Percentiles rank a stretch among this genome's conserved stretches.
phyloP scores from a whole-genome alignment of 345 rosid genomes.

The Trapa bicornis region DNA sequence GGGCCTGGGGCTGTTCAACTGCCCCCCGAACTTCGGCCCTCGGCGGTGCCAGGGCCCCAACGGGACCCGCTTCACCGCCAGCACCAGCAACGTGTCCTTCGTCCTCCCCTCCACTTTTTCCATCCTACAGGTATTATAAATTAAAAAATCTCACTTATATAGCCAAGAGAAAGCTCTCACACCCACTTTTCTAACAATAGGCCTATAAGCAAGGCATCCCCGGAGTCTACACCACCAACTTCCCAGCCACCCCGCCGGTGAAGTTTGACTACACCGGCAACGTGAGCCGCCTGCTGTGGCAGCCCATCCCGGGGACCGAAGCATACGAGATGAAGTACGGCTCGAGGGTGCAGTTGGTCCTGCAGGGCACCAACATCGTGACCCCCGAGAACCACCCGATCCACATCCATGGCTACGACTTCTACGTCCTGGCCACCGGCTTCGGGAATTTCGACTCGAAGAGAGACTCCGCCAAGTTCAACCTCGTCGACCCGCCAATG shows the following conservation, averaged over 20 bases:
- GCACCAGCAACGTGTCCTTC: conserved; percentile 80
- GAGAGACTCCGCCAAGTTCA: conserved; percentile 56
- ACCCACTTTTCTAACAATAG: neutral
- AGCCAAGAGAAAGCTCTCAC: no score
- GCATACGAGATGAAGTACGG: conserved; percentile 61
- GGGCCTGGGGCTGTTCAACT: conserved; percentile 62
- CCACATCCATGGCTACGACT: conserved; percentile 92
- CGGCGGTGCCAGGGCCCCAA: conserved; percentile 71
- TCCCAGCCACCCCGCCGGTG: conserved; percentile 56
- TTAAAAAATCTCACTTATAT: no score
- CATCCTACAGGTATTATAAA: conserved; percentile 27
- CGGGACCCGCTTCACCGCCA: conserved; percentile 76
- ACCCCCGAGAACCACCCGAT: conserved; percentile 86
- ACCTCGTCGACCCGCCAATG: conserved; percentile 79
- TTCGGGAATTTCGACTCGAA: conserved; percentile 78
- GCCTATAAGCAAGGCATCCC: conserved; percentile 54
- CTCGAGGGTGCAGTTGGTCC: conserved; percentile 61
- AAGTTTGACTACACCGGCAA: conserved; percentile 75
- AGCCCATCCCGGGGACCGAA: conserved; percentile 57
- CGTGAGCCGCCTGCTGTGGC: conserved; percentile 54
- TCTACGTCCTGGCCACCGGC: conserved; percentile 69
- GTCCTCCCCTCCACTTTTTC: conserved; percentile 56
- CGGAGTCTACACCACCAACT: conserved; percentile 75
- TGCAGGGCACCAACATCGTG: conserved; percentile 74
- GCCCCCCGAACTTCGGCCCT: conserved; percentile 38